Percentiles rank a stretch among this genome's conserved stretches.
Conservation (phyloP, 2,329 filamentous ascomycete genomes). For the Arthrobotrys iridis region DNA sequence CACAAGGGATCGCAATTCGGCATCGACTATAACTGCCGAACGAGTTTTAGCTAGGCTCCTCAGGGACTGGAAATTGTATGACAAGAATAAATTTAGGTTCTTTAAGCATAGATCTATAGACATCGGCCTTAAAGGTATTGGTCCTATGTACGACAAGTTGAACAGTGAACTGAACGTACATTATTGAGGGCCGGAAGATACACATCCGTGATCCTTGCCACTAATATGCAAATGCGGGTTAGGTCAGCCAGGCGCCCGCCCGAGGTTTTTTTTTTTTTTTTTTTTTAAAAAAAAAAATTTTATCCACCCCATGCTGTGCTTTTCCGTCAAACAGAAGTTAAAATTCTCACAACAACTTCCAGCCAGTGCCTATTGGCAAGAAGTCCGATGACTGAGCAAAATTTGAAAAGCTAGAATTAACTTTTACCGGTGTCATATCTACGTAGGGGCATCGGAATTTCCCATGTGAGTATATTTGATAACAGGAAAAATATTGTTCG, state of each 20-base stretch:
- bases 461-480: background rate
- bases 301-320: slow-evolving; percentile 9
- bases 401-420: slow-evolving; percentile 9
- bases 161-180: no score
- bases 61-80: slow-evolving; percentile 15
- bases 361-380: background rate
- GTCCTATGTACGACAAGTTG: slow-evolving; percentile 2
- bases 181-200: background rate
- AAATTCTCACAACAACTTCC: slow-evolving; percentile 14
- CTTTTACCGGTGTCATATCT: slow-evolving; percentile 9
- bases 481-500: background rate
- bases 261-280: background rate
- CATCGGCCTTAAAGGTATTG: slow-evolving; percentile 25
- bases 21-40: slow-evolving; percentile 28
- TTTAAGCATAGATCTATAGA: background rate
- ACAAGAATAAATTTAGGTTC: slow-evolving; percentile 13
- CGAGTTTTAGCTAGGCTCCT: slow-evolving; percentile 6
- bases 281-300: no score
- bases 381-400: slow-evolving; percentile 10
- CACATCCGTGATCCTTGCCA: slow-evolving; percentile 7
- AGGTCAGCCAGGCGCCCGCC: background rate
- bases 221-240: background rate
- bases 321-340: background rate
- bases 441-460: slow-evolving; percentile 8
- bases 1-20: slow-evolving; percentile 43